Percentiles rank a stretch among this genome's conserved stretches.
Conservation (phyloP, 495 filamentous ascomycete species). For the Penicillium simplicissimum region DNA sequence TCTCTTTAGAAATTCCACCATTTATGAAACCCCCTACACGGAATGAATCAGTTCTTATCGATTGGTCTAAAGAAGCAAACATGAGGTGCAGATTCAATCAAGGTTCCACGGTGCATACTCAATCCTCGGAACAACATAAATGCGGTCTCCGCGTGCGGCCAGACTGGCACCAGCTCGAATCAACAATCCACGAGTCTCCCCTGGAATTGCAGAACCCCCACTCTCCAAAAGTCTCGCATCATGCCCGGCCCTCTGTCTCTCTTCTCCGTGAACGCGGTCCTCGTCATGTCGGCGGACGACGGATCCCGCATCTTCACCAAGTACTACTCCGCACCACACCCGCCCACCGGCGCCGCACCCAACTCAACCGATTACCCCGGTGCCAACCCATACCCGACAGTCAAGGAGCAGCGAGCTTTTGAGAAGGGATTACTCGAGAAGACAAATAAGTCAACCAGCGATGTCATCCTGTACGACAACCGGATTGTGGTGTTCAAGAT, state of each 20-base stretch:
- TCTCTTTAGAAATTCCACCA: not conserved
- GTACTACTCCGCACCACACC: constrained; percentile 90
- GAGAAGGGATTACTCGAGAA: constrained; percentile 96
- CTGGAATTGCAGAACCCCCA: constrained; percentile 17
- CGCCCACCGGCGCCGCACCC: constrained; percentile 54
- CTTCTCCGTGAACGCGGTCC: constrained; percentile 88
- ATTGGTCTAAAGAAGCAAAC: no score
- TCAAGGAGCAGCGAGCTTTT: constrained; percentile 92
- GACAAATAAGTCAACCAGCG: constrained; percentile 90
- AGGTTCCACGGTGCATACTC: no score
- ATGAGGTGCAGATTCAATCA: no score
- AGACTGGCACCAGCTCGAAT: constrained; percentile 38
- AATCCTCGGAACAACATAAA: constrained; percentile 39
- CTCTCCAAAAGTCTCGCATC: constrained; percentile 25
- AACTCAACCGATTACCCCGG: constrained; percentile 58
- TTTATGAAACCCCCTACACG: not conserved
- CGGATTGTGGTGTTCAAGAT: constrained; percentile 95
- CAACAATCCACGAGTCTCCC: constrained; percentile 25
- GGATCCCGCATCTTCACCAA: constrained; percentile 89
- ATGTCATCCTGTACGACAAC: constrained; percentile 96
- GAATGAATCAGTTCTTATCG: no score
- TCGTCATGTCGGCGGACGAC: constrained; percentile 86
- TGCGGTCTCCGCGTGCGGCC: constrained; percentile 41
- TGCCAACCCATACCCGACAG: constrained; percentile 79
- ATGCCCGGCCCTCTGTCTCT: constrained; percentile 66